Evolutionary conservation across 768 basidiomycete species (phyloP), one percentile per base, ranked within the genome.

Genomic region (Coprinopsis sp.): DNA sequence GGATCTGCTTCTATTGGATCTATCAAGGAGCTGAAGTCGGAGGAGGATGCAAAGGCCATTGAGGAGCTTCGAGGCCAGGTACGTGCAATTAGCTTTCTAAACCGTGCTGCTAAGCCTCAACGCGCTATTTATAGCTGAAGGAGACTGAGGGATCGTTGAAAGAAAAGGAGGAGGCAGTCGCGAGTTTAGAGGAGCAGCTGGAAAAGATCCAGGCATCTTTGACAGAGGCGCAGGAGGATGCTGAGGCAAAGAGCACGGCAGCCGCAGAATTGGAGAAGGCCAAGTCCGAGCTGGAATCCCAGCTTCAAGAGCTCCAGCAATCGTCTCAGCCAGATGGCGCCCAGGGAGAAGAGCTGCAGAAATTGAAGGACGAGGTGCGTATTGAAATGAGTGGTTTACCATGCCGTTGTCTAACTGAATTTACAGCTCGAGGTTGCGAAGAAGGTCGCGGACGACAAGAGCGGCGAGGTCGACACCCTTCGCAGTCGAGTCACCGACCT

Each of bases 11-110:
- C 87, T 12, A 80, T 89, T 38, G 75, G 84, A n/a, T 87, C 87
- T 7, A 81, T 89, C 49, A 76, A 73, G 49, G 88, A 88, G 55
- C 68, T 83, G 14, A 78, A 75, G n/a, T n/a, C n/a, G n/a, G n/a
- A n/a, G 51, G 82, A 81, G 51, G 81, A 81, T 52, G 50, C 29
- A 14, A 62, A 77, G 56, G 74, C 63, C 11, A 51, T 80, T 18
- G 72, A 74, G 46, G 83, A 79, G 45, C 57, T 87, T 14, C 79
- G 82, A 59, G 67, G 59, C 39, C 79, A 86, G 75, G 87, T 78
- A 58, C 25, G 64, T 46, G n/a, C 23, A 29, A 16, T 23, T 24
- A 4, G 18, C 47, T 48, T 4, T 33, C 18, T 27, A 44, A 21
- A 43, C 29, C 37, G 46, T 31, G n/a, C 38, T 34, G 16, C 16